A percentile compares a stretch with the other conserved stretches of the same genome.
Conservation (phyloP, 1,284 basidiomycete genomes). For the Naganishia sp. region DNA sequence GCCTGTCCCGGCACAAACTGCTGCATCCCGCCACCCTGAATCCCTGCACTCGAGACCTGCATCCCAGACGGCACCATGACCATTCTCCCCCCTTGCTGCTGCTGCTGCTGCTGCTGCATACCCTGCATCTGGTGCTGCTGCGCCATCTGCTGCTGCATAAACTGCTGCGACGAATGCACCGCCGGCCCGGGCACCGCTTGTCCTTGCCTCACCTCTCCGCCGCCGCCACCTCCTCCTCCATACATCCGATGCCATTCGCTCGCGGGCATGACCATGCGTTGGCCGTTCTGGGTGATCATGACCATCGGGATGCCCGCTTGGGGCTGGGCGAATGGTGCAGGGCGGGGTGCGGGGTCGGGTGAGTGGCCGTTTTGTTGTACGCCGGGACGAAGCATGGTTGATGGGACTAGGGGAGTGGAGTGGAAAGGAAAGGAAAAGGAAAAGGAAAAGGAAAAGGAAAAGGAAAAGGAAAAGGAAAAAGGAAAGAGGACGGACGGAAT, state of each 20-base stretch:
- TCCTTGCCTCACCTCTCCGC: background rate
- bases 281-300: constrained; percentile 16
- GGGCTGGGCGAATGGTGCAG: background rate
- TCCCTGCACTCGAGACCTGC: constrained; percentile 6
- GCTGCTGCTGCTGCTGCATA: background rate
- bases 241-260: constrained; percentile 19
- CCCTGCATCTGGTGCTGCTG: background rate
- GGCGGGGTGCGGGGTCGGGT: background rate
- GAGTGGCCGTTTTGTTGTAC: background rate
- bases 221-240: background rate
- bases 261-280: constrained; percentile 23
- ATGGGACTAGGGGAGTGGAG: no score
- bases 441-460: no score
- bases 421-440: no score
- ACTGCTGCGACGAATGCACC: background rate
- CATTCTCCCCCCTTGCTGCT: background rate
- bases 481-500: no score
- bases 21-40: background rate
- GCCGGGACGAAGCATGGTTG: background rate
- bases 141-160: background rate
- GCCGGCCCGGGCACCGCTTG: background rate
- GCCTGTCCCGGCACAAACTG: background rate
- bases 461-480: no score
- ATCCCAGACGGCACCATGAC: constrained; percentile 9
- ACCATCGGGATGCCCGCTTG: constrained; percentile 14